Base-by-base conservation (phyloP, 2,329 filamentous ascomycete species). In the Calycina herbarum region DNA sequence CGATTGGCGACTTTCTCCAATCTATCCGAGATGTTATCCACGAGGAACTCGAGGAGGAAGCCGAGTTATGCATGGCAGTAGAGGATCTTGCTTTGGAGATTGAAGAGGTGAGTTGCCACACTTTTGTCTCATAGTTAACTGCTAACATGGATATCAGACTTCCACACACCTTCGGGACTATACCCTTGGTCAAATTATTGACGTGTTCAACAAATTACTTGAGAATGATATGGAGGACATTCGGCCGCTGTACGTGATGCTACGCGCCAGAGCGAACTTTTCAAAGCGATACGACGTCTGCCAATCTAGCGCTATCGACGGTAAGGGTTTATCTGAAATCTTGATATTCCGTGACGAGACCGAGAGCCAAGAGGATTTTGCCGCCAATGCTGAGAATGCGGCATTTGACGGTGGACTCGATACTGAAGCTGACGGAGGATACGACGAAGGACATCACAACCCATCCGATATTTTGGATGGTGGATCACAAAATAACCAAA, bases 161-260 rank as follows among this genome's bases (percentile, higher is more conserved):
- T 85, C 82, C 56, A 74, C 76, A 48, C 76, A 82, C 72, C 75
- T 81, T 59, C 77, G 79, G 69, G 77, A 81, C 71, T 76, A 84
- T 67, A 82, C 83, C 59, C 78, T 90, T 61, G 78, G 82, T 57
- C 81, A 88, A 64, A 78, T 91, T 57, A 76, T 90, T 66, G 81
- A 85, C 62, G 74, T 89, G 57, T 89, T 88, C 71, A 76, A 87
- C 65, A 79, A 81, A 17, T 77, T 91, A 57, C 82, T 84, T 69
- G 80, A 80, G 38, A 87, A 90, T 72, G 87, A 89, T 73, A 85
- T 82, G 29, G 77, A 81, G 62, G 75, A 80, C 27, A 81, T 82
- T 1, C 81, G 84, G 38, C 83, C 86, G 17, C 79, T 89, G n/a
- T 85, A 86, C 70, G 78, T 90, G 64, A 80, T 80, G 10, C 78